Evolutionary conservation across 1,139 yeast genomes (phyloP), one percentile per base, ranked within the genome.

Genomic region (Tardiomyces digboiensis): DNA sequence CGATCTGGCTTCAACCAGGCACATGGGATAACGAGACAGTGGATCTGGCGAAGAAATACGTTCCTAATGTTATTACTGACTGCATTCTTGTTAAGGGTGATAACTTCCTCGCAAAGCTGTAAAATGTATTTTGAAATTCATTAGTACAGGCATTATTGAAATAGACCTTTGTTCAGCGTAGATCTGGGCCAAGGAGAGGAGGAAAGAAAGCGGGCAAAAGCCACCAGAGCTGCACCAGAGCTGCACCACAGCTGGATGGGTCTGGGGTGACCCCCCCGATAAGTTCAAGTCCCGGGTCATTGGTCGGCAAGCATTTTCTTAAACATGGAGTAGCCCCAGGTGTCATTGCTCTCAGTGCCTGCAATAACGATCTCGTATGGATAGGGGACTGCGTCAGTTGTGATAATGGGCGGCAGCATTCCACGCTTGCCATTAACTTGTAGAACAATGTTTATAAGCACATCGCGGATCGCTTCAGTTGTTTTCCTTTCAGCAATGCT

Each of bases 1-100:
- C 82, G 0, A 65, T 83, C 22, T 85, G 95, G 95, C 78, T 83
- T 50, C 95, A 85, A 58, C 94, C 94, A 0, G 94, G 94, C 0
- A 74, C 86, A 29, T 82, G 74, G 51, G 79, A 82, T 53, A 60
- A 62, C 7, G 70, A 66, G n/a, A 80, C 78, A 2, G 60, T 82
- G 41, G 67, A 70, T 1, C 57, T 60, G 7, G 78, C 78, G 1
- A 56, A 62, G 36, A 55, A 62, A 13, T 54, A 53, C 1, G 54
- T 64, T 2, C 62, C 61, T 7, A 61, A 61, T 2, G 71, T 73
- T 2, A 73, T 83, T 22, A 72, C 73, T 33, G 77, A 77, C 49
- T 84, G 94, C 61, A 78, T 84, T 42, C 67, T 84, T 49, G 82
- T 82, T 2, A 67, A 76, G 47, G 94, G 94, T 2, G 86, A 76